Base-by-base conservation (phyloP, 208 protist genomes). In the Acanthamoeba healyi region DNA sequence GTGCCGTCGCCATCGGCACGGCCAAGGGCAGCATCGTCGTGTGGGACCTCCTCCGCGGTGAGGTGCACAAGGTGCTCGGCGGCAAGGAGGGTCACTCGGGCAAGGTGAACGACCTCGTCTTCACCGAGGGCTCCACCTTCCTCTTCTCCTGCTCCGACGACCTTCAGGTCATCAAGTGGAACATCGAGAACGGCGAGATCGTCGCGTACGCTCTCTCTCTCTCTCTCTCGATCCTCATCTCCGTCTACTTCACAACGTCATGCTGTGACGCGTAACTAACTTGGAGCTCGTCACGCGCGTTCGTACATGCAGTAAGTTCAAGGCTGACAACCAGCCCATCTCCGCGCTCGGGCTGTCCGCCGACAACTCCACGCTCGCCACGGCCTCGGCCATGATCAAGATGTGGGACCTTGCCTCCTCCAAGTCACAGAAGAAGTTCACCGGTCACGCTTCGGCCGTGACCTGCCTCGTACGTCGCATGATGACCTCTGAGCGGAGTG, bases 91-190 rank as follows among this genome's bases (percentile, higher is more conserved):
- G 82, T 24, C 82, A 90, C 82, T 38, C 82, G 17, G 34, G 36
- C 15, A 61, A 70, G 54, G 51, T 90, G 24, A 90, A 90, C 82
- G 26, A 36, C 26, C 82, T 90, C 12, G 51, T 70, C 56, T 90
- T 90, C 82, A 67, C 46, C 54, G 56, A 90, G 51, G 82, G 54
- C 44, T 5, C 54, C 51, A 90, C 82, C 24, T 90, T 90, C 56
- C 82, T 90, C 4, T 90, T 70, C 82, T 90, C 82, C 38, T 90
- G 82, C 82, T 90, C 82, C 82, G 56, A 90, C 58, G 82, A 90
- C 54, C 34, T 49, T 90, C 82, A 90, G 29, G 54, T 90, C 82
- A 90, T 90, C 56, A 61, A 90, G 22, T 90, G 82, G 82, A 90
- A 90, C 34, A 54, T 90, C 19, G 82, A 90, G 22, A 90, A n/a